phyloP scores from a whole-genome alignment of 2,329 filamentous ascomycete genomes.

The Ophiocordyceps australis region DNA sequence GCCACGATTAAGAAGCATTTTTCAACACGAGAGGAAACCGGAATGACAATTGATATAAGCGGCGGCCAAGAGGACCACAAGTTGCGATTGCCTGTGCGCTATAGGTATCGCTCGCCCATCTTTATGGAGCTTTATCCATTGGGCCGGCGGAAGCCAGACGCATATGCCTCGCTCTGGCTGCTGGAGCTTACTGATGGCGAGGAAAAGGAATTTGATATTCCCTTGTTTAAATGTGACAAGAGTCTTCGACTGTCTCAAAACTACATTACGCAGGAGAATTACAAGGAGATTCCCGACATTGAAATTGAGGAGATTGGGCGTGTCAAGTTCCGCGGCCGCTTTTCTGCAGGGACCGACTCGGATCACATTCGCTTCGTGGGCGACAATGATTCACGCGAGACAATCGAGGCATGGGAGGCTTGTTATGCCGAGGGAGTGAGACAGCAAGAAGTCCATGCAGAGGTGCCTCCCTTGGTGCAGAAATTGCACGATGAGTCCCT shows the following conservation, averaged over 20 bases:
- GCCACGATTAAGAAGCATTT: slow-evolving; percentile 46
- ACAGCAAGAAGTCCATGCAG: slow-evolving; percentile 46
- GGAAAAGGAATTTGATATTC: slow-evolving; percentile 62
- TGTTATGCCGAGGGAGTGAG: slow-evolving; percentile 80
- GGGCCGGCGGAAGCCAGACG: slow-evolving; percentile 51
- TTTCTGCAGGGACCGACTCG: slow-evolving; percentile 80
- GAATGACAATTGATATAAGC: slow-evolving; percentile 28
- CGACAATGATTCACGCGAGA: slow-evolving; percentile 81
- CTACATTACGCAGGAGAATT: slow-evolving; percentile 72
- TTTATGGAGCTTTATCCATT: slow-evolving; percentile 69
- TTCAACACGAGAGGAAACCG: slow-evolving; percentile 42
- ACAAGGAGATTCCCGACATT: slow-evolving; percentile 49
- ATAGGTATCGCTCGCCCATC: slow-evolving; percentile 76
- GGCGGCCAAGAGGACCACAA: slow-evolving; percentile 18
- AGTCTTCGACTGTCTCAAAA: slow-evolving; percentile 69
- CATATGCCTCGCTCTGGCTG: slow-evolving; percentile 73
- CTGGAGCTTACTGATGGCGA: slow-evolving; percentile 71
- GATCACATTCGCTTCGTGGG: slow-evolving; percentile 69
- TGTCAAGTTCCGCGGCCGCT: slow-evolving; percentile 60
- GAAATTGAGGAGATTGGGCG: slow-evolving; percentile 67
- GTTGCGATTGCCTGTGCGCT: slow-evolving; percentile 72
- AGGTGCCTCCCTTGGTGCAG: slow-evolving; percentile 55
- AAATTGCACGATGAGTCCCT: slow-evolving; percentile 69
- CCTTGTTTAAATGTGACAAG: slow-evolving; percentile 72
- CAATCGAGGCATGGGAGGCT: slow-evolving; percentile 86